Evolutionary conservation across 306 rosid species (phyloP).

Genomic region (Neltuma alba): DNA sequence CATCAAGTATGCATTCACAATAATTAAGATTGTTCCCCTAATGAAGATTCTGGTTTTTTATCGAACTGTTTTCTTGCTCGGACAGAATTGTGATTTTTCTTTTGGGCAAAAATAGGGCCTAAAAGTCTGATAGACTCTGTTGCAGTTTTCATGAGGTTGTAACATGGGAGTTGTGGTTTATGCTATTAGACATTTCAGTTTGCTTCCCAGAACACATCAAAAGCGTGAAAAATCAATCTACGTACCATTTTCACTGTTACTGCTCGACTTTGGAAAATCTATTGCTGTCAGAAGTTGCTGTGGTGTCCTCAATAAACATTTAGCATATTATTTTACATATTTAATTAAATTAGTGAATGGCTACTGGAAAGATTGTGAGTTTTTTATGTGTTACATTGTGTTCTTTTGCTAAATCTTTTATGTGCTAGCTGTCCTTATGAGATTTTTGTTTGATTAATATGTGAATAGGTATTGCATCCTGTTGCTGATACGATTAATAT

Average conservation of each 20-base stretch:
- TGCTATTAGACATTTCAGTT: neutral
- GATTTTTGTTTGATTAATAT: constrained; percentile 15
- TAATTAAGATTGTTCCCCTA: constrained; percentile 18
- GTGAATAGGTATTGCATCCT: constrained; percentile 83
- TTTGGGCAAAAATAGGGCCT: neutral
- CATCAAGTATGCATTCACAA: constrained; percentile 12
- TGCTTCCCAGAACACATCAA: neutral
- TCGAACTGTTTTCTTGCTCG: constrained; percentile 1
- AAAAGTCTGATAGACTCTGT: neutral
- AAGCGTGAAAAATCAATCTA: neutral
- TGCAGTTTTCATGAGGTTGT: constrained; percentile 22
- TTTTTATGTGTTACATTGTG: neutral
- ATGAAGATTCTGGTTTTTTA: constrained; percentile 1
- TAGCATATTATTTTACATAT: neutral
- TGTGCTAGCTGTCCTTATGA: constrained; percentile 33
- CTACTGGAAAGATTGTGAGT: neutral
- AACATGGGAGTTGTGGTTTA: neutral
- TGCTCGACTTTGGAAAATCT: constrained; percentile 4
- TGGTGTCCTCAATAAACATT: neutral
- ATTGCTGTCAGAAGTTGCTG: constrained; percentile 1
- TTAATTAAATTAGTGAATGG: neutral
- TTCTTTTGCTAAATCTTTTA: constrained; percentile 13
- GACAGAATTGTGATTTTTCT: neutral
- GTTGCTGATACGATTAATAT: constrained; percentile 73
- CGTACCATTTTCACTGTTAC: neutral